A percentile compares a stretch with the other conserved stretches of the same genome.
Conservation (phyloP, 345 rosid species). For the Eucalyptus regnans region DNA sequence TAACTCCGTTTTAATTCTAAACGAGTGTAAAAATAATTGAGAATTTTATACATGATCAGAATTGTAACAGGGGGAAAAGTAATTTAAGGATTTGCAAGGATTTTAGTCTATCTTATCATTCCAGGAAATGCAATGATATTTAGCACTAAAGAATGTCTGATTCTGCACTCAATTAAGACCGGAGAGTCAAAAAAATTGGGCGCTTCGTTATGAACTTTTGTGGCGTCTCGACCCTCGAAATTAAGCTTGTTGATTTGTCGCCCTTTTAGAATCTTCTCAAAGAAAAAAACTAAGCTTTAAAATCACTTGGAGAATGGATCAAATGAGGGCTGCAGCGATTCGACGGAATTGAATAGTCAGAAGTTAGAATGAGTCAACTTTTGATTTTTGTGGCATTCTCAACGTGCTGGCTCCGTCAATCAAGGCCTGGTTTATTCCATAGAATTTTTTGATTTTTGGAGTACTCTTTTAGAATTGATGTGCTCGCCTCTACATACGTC, state of each 20-base stretch:
- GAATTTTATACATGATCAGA: background rate
- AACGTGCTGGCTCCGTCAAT: background rate
- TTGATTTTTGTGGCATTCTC: background rate
- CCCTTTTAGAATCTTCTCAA: background rate
- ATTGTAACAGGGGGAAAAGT: background rate
- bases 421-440: background rate
- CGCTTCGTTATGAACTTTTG: background rate
- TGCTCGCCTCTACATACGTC: background rate
- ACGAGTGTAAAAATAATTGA: background rate
- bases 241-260: background rate
- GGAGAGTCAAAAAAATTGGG: background rate
- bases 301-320: background rate
- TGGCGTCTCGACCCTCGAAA: background rate
- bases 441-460: background rate
- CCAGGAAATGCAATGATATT: background rate
- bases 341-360: background rate
- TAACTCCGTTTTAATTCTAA: background rate
- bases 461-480: background rate
- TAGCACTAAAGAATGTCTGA: background rate
- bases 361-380: background rate
- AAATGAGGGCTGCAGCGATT: background rate
- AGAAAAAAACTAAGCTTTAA: background rate
- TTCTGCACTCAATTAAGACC: background rate
- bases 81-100: background rate
- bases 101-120: background rate